Conservation (phyloP, 179 eudicot genomes). For the Beta lomatogona region DNA sequence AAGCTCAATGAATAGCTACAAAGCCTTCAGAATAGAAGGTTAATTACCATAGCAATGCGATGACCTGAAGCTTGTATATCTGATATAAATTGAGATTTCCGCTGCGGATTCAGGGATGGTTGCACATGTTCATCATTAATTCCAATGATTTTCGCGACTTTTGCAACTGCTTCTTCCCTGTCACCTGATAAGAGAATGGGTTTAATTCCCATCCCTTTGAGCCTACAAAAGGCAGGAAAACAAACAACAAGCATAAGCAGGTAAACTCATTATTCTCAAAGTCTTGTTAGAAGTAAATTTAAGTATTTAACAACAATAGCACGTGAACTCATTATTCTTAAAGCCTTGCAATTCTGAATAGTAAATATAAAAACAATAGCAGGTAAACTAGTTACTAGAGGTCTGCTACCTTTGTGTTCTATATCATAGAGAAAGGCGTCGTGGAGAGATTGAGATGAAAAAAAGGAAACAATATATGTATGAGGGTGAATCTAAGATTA, state of each 20-base stretch:
- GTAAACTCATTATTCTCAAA: constrained; percentile 1
- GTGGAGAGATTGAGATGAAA: neutral
- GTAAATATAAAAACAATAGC: neutral
- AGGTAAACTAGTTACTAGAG: neutral
- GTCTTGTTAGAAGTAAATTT: neutral
- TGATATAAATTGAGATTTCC: constrained; percentile 75
- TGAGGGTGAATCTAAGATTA: neutral
- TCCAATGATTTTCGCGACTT: constrained; percentile 70
- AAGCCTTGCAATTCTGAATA: constrained; percentile 8
- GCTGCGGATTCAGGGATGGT: constrained; percentile 75
- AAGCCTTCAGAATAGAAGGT: neutral
- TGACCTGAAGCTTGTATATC: constrained; percentile 69
- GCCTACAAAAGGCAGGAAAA: constrained; percentile 43
- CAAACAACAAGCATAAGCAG: neutral
- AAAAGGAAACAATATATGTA: neutral
- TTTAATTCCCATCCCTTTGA: constrained; percentile 61
- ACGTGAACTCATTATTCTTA: neutral
- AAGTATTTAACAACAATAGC: no score
- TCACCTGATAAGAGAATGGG: constrained; percentile 85
- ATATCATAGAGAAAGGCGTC: neutral
- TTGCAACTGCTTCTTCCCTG: constrained; percentile 98
- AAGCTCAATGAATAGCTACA: neutral
- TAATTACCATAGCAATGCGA: constrained; percentile 82
- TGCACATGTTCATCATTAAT: constrained; percentile 59
- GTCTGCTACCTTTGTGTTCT: neutral